These are phyloP conservation scores for Penicillium polonicum DNA, from an alignment of 2,329 filamentous ascomycete species.

Conservation along the genomic window DNA sequence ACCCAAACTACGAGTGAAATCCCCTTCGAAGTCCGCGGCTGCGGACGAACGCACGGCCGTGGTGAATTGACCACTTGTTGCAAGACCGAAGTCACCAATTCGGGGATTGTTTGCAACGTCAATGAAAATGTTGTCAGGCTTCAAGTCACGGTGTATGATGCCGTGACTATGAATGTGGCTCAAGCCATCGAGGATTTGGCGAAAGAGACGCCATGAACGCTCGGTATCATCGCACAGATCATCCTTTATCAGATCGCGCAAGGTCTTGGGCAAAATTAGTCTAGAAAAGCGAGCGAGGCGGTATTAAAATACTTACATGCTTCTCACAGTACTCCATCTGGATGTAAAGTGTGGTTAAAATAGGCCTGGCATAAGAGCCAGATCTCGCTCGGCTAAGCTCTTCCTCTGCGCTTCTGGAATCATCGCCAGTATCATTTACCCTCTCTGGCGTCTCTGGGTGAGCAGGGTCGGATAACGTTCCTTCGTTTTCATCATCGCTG, in stretches of 20 bases:
- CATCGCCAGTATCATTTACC: conserved; percentile 6
- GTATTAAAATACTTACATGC: conserved; percentile 54
- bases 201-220: conserved; percentile 85
- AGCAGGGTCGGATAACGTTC: conserved; percentile 37
- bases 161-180: conserved; percentile 85
- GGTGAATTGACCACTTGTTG: conserved; percentile 73
- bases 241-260: conserved; percentile 80
- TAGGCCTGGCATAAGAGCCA: conserved; percentile 52
- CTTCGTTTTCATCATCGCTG: conserved; percentile 47
- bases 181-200: conserved; percentile 86
- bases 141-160: conserved; percentile 93
- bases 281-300: not conserved
- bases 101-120: conserved; percentile 86
- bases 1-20: conserved; percentile 58
- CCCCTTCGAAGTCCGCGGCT: conserved; percentile 37
- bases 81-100: conserved; percentile 94
- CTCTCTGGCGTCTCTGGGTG: conserved; percentile 24
- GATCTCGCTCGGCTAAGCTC: conserved; percentile 46
- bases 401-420: conserved; percentile 28
- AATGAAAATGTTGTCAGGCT: conserved; percentile 97
- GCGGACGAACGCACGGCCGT: conserved; percentile 41
- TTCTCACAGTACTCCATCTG: conserved; percentile 99
- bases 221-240: conserved; percentile 71
- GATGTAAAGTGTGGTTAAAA: conserved; percentile 82
- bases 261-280: conserved; percentile 54